Evolutionary conservation across 1,284 basidiomycete genomes (phyloP).

Genomic region (Ustilago lituana): DNA sequence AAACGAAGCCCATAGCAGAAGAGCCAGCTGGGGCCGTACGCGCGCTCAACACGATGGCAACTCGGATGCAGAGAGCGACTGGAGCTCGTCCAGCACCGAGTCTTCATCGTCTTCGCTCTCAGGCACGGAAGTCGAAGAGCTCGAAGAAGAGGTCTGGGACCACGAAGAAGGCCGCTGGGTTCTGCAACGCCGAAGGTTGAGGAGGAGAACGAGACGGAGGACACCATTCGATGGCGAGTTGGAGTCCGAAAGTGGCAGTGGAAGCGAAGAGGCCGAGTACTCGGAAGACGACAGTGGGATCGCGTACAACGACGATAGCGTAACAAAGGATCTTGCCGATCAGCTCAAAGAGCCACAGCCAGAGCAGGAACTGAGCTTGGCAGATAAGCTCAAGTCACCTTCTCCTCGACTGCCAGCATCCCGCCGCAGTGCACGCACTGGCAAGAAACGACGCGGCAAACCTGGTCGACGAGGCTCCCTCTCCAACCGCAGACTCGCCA

Average conservation of each 20-base stretch:
- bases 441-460: neutral
- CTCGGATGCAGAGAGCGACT: slow-evolving; percentile 11
- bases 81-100: slow-evolving; percentile 13
- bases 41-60: neutral
- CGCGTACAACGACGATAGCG: slow-evolving; percentile 35
- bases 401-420: neutral
- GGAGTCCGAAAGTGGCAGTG: slow-evolving; percentile 13
- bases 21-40: slow-evolving; percentile 28
- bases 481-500: neutral
- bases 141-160: slow-evolving; percentile 39
- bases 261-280: slow-evolving; percentile 7
- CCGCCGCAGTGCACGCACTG: neutral
- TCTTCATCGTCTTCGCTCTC: slow-evolving; percentile 6
- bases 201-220: slow-evolving; percentile 16
- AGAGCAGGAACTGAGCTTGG: slow-evolving; percentile 13
- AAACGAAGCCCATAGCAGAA: neutral
- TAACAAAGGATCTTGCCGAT: slow-evolving; percentile 16
- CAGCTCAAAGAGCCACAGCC: slow-evolving; percentile 22
- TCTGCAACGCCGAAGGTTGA: slow-evolving; percentile 29
- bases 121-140: slow-evolving; percentile 23
- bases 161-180: slow-evolving; percentile 36
- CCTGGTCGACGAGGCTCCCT: slow-evolving; percentile 2
- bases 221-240: slow-evolving; percentile 20
- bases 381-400: slow-evolving; percentile 30
- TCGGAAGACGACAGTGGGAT: slow-evolving; percentile 38